A percentile compares a stretch with the other conserved stretches of the same genome.
Conservation (phyloP, 1,284 basidiomycete species). For the Taiwanofungus camphoratus region DNA sequence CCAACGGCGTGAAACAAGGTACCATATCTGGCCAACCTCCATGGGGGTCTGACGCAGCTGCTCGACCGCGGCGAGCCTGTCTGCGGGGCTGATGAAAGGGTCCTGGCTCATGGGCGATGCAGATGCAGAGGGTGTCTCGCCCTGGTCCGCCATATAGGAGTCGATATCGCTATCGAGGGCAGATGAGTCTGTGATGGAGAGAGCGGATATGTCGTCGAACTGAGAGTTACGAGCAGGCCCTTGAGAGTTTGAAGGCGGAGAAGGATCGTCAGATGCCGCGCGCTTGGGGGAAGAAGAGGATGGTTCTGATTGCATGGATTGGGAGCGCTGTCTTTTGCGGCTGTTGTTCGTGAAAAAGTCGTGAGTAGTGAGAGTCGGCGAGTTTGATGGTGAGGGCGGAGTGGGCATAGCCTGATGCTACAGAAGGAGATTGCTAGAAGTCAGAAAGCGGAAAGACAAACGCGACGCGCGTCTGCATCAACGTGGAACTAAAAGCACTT, state of each 20-base stretch:
- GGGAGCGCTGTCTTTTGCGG: conserved; percentile 45
- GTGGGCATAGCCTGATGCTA: conserved; percentile 26
- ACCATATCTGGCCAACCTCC: conserved; percentile 71
- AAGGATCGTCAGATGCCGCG: conserved; percentile 54
- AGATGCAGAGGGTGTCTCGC: conserved; percentile 30
- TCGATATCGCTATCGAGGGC: conserved; percentile 41
- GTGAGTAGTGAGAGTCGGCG: conserved; percentile 21
- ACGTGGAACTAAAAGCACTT: too few species aligned
- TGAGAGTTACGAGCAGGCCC: conserved; percentile 34
- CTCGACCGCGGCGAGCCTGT: conserved; percentile 48
- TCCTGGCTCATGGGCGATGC: too few species aligned
- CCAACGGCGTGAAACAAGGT: conserved; percentile 68
- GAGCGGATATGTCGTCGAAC: conserved; percentile 34
- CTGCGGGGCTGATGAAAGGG: conserved; percentile 29
- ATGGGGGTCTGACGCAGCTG: conserved; percentile 43
- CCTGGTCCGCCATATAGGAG: conserved; percentile 68
- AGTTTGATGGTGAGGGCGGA: conserved; percentile 25
- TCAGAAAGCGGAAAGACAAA: not conserved
- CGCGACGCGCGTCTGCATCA: not conserved
- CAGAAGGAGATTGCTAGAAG: conserved; percentile 1
- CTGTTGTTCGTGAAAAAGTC: conserved; percentile 24
- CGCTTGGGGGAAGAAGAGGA: conserved; percentile 69
- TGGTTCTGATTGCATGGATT: conserved; percentile 43
- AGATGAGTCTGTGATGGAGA: conserved; percentile 35
- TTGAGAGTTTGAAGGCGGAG: too few species aligned